Percentiles rank a stretch among this genome's conserved stretches.
phyloP scores from a whole-genome alignment of 148 eudicot species.

The Linanthus parryae region DNA sequence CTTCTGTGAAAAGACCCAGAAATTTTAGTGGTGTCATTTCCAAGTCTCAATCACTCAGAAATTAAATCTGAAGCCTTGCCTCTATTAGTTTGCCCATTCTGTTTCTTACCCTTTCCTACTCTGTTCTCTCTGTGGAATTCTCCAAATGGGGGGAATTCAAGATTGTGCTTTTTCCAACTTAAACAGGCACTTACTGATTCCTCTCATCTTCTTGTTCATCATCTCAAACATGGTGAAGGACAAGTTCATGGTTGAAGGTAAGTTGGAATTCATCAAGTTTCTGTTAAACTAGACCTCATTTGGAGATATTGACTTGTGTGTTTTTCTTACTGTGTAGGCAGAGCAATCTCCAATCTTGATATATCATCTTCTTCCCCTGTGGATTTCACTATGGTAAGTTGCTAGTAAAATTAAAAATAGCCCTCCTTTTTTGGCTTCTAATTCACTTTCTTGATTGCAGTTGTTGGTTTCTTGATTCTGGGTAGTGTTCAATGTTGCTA shows the following conservation, averaged over 20 bases:
- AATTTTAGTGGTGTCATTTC: too few relatives aligned
- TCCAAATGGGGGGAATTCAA: slow-evolving; percentile 18
- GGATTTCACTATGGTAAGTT: not conserved
- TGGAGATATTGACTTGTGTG: not conserved
- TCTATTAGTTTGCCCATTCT: too few relatives aligned
- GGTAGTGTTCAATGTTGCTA: not conserved
- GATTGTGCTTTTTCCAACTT: slow-evolving; percentile 4
- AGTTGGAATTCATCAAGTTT: slow-evolving; percentile 4
- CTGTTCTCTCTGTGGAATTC: not conserved
- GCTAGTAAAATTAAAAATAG: too few relatives aligned
- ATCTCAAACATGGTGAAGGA: slow-evolving; percentile 19
- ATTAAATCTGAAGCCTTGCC: too few relatives aligned
- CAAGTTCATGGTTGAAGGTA: slow-evolving; percentile 32
- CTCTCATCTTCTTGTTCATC: slow-evolving; percentile 17
- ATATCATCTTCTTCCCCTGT: not conserved
- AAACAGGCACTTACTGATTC: slow-evolving; percentile 9
- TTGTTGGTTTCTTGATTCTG: too few relatives aligned
- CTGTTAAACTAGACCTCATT: not conserved
- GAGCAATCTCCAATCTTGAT: slow-evolving; percentile 21
- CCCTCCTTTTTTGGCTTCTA: not conserved
- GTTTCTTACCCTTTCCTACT: not conserved
- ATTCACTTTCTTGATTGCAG: not conserved
- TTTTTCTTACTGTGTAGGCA: slow-evolving; percentile 20
- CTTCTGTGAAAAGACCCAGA: too few relatives aligned
- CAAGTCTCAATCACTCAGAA: too few relatives aligned